Evolutionary conservation across 768 basidiomycete species (phyloP), one percentile per base, ranked within the genome.

Genomic region (Porphyrellus cyaneotinctus): DNA sequence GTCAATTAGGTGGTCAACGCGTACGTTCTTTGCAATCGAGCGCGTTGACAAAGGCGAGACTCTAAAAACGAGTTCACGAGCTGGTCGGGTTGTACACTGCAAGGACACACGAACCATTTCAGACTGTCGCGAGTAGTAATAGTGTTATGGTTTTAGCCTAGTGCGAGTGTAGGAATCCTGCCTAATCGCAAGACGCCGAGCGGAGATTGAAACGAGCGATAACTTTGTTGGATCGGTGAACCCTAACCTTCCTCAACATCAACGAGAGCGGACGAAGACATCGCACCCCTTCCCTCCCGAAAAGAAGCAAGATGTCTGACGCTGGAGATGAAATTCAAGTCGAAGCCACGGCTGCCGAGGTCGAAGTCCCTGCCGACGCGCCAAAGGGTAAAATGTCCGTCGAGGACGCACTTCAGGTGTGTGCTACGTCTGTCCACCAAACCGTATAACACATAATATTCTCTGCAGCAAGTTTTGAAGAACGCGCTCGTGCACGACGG

Each of bases 401-500:
- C 61, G 95, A 99, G 79, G 94, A 97, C 47, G 90, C 89, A 63
- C 88, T 92, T 71, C 85, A 91, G 80, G 89, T 88, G 50, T 20
- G 74, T 62, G 5, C n/a, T 17, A 26, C 15, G 15, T n/a, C 4
- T 26, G 31, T 26, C 7, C n/a, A 20, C n/a, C 43, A 18, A 14
- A 39, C 7, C 13, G 33, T 44, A 23, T 20, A 43, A 28, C 30
- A n/a, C n/a, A n/a, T 48, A 28, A 51, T 26, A 13, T n/a, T 30
- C 38, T 47, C 28, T 71, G 49, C 70, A 97, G 89, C 88, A 95
- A 89, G 95, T 99, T 60, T 79, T 99, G 83, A 99, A 98, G 83
- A 97, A 93, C 69, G 91, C 95, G 52, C 86, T 99, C 65, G 87
- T 94, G 60, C 95, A 97, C 78, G 95, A 99, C 70, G 95, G 95